These are phyloP conservation scores for Maudiozyma barnettii DNA, from an alignment of 805 yeast species.

Conservation along the genomic window DNA sequence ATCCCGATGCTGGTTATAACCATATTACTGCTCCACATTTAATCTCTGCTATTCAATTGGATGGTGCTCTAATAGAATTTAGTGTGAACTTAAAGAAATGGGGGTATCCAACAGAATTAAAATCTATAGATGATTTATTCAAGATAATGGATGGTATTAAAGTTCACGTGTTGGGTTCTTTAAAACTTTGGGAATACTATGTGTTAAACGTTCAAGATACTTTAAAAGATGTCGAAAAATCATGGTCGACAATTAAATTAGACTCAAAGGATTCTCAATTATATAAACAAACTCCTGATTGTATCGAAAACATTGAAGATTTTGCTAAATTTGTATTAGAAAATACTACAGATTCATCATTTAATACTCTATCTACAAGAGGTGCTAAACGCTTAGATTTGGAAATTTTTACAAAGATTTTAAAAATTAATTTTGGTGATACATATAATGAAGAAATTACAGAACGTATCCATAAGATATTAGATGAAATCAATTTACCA, in stretches of 20 bases:
- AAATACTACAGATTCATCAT: slow-evolving; percentile 31
- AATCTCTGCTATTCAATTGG: slow-evolving; percentile 75
- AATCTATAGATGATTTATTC: slow-evolving; percentile 44
- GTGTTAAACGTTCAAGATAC: slow-evolving; percentile 49
- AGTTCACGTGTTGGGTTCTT: slow-evolving; percentile 51
- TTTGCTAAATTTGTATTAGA: slow-evolving; percentile 42
- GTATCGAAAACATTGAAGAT: slow-evolving; percentile 31
- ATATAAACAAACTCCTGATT: slow-evolving; percentile 8
- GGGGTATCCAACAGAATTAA: slow-evolving; percentile 53
- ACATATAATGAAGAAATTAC: slow-evolving; percentile 29
- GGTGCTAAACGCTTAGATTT: slow-evolving; percentile 46
- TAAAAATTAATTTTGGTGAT: slow-evolving; percentile 32
- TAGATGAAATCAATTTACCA: slow-evolving; percentile 72
- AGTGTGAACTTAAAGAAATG: slow-evolving; percentile 46
- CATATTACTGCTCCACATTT: slow-evolving; percentile 84
- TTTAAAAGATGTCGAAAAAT: slow-evolving; percentile 31
- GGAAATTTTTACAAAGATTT: slow-evolving; percentile 41
- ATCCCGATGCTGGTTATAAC: slow-evolving; percentile 88
- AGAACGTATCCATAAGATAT: slow-evolving; percentile 33
- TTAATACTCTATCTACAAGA: slow-evolving; percentile 39
- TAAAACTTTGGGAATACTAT: slow-evolving; percentile 83
- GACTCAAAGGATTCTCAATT: slow-evolving; percentile 8
- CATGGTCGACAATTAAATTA: slow-evolving; percentile 25
- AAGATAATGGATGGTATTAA: slow-evolving; percentile 59
- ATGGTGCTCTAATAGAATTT: slow-evolving; percentile 54